Base-by-base conservation (phyloP, 2,329 filamentous ascomycete species). In the Clarireedia homoeocarpa region DNA sequence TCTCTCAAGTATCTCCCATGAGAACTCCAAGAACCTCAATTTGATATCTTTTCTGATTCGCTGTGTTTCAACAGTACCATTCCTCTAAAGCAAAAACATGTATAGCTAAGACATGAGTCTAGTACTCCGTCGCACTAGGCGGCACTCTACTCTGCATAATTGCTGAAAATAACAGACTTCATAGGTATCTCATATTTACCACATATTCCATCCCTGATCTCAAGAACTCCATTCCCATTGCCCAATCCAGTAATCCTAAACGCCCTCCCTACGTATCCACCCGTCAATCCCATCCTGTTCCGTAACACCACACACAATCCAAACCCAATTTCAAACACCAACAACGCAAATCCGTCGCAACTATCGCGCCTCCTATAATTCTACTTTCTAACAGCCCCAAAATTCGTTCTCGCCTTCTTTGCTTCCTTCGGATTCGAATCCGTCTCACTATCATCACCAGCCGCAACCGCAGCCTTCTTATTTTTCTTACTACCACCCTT, bases 381-480 rank as follows among this genome's bases (percentile, higher is more conserved):
- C 48, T 59, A 67, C 49, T 69, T 69, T 47, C 66, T 65, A 17
- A 60, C 59, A 45, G 59, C 63, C 0, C 67, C 65, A 55, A 67
- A 69, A 53, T 65, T 65, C 24, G 67, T 66, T 53, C 68, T 59
- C 15, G 59, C 55, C 50, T 70, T 70, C 64, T 69, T 70, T 4
- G 48, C 51, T 56, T 78, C 76, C 49, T 70, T 62, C 15, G 74
- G 72, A 55, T 85, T 81, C 23, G 73, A 71, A 53, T 85, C 81
- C 15, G 76, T 79, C 70, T 85, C 82, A 69, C 81, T 84, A 57
- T 85, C 82, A 26, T 80, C 73, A 4, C 59, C 71, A 4, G 68
- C 69, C 5, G 71, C 74, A 4, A 68, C 69, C 4, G 71, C 74
- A 30, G 74, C 74, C 65, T 78, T 80, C 67, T 78, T 78, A 61